phyloP scores from a whole-genome alignment of 129 eudicot species.

The Flaveria trinervia region DNA sequence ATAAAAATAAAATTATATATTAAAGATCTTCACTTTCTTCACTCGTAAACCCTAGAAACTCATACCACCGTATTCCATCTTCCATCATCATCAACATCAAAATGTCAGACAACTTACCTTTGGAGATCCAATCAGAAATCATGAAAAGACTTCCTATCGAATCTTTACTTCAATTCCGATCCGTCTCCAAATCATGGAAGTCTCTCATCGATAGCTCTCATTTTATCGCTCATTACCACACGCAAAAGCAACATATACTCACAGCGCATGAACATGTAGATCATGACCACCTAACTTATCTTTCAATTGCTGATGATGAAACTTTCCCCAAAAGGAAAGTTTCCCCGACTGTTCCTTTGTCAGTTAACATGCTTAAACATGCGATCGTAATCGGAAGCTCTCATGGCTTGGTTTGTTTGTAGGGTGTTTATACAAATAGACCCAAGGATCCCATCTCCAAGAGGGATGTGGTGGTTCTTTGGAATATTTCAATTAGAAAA shows the following conservation, averaged over 20 bases:
- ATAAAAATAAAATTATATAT: too few species aligned
- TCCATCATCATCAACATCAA: neutral
- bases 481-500: conserved; percentile 22
- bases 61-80: too few species aligned
- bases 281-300: neutral
- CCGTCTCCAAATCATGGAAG: conserved; percentile 2
- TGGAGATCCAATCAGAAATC: neutral
- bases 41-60: too few species aligned
- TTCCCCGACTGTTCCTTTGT: neutral
- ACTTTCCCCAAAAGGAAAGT: neutral
- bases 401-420: conserved; percentile 12
- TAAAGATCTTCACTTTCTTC: too few species aligned
- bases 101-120: neutral
- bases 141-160: neutral
- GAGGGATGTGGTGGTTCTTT: conserved; percentile 1
- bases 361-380: neutral
- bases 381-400: neutral
- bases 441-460: too few species aligned
- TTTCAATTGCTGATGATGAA: conserved; percentile 4
- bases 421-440: too few species aligned
- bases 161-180: neutral
- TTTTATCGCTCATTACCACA: neutral
- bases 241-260: neutral
- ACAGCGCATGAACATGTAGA: too few species aligned
- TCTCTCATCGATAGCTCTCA: neutral